Base-by-base conservation (phyloP, 2,329 filamentous ascomycete genomes). In the Lachnellula cervina region DNA sequence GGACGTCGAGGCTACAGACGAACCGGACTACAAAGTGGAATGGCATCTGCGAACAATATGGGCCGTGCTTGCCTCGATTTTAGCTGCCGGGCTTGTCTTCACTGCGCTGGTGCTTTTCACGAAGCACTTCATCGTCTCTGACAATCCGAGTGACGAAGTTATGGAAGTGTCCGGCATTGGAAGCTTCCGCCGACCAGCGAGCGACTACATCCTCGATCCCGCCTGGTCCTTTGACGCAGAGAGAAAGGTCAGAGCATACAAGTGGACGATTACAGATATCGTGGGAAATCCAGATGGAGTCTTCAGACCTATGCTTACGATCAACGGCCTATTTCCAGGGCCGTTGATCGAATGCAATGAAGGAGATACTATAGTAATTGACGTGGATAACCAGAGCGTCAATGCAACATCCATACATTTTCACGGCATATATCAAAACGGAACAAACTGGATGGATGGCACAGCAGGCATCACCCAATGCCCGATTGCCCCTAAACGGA, bases 391-490 rank as follows among this genome's bases (percentile, higher is more conserved):
- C 63, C 76, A 80, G 21, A 81, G 87, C 0, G 74, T 76, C 13
- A 88, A 90, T 61, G 80, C 67, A 13, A 69, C 88, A 0, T 80
- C 83, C 7, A 76, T 92, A 5, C 89, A 93, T 67, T 92, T 88
- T 69, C 89, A 93, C 62, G 89, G 89, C 16, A 77, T 93, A 59
- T 90, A 83, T 66, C 87, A 90, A 67, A 89, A 89, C 62, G 87
- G 86, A 11, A 88, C 87, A 0, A 89, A 83, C 56, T 78, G 78
- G 55, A 89, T 90, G 84, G 88, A 93, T 64, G 89, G 88, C 0
- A 80, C 86, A 1, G 76, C 82, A 0, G 85, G 80, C 2, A 60
- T 69, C 86, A 8, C 81, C 79, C 38, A 89, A 66, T 88, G 85
- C 59, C 77, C 80, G 0, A 85, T 90, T 47, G 76, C 81, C 0